These are phyloP conservation scores for Pseudonitzschia pungens DNA, from an alignment of 108 stramenopile species.

Conservation along the genomic window DNA sequence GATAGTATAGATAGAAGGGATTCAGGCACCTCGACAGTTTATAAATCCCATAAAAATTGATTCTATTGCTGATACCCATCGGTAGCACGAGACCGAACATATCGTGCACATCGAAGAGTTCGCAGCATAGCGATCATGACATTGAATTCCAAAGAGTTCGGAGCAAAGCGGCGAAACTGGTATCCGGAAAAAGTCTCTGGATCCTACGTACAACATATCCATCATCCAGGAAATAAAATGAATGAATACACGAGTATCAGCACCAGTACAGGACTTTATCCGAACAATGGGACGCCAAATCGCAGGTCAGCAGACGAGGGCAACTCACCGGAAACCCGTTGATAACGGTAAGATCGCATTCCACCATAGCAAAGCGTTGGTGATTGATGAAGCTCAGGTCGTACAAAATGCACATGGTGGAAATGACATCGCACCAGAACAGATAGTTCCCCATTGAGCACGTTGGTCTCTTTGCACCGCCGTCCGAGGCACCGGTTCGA, in stretches of 20 bases:
- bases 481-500: neutral
- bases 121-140: slow-evolving; percentile 55
- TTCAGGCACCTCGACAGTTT: neutral
- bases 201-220: neutral
- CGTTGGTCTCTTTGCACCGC: slow-evolving; percentile 5
- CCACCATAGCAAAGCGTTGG: neutral
- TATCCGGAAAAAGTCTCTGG: neutral
- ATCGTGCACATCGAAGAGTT: slow-evolving; percentile 61
- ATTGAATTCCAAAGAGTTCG: slow-evolving; percentile 25
- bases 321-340: slow-evolving; percentile 38
- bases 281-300: too few relatives aligned
- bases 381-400: slow-evolving; percentile 59
- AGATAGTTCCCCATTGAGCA: slow-evolving; percentile 52
- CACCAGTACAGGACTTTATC: neutral
- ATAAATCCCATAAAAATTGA: slow-evolving; percentile 3
- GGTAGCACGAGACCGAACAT: slow-evolving; percentile 60
- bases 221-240: neutral
- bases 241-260: neutral
- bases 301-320: neutral
- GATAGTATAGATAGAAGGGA: neutral
- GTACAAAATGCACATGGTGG: slow-evolving; percentile 51
- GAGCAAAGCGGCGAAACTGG: neutral
- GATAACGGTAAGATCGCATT: slow-evolving; percentile 31
- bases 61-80: slow-evolving; percentile 35
- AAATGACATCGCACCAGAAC: slow-evolving; percentile 78